A percentile compares a stretch with the other conserved stretches of the same genome.
Conservation (phyloP, 2,329 filamentous ascomycete species). For the Pezicula rhizophila region DNA sequence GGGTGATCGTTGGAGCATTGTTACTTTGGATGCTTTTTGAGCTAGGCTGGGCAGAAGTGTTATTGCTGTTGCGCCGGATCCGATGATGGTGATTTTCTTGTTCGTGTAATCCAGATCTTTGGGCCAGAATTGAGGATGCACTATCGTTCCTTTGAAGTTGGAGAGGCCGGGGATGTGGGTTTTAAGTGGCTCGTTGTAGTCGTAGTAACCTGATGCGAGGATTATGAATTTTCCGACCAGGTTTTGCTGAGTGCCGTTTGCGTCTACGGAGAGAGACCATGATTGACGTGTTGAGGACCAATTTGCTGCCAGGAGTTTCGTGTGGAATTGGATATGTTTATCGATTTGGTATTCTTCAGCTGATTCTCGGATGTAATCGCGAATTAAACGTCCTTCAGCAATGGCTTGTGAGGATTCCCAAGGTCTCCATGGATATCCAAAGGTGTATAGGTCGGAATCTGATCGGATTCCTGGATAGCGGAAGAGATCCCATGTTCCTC, state of each 20-base stretch:
- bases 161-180: constrained; percentile 51
- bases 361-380: constrained; percentile 46
- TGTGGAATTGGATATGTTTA: constrained; percentile 45
- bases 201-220: constrained; percentile 59
- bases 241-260: constrained; percentile 25
- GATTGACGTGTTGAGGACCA: constrained; percentile 49
- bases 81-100: constrained; percentile 37
- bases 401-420: constrained; percentile 52
- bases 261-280: constrained; percentile 44
- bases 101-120: constrained; percentile 56
- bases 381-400: constrained; percentile 46
- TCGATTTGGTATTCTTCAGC: constrained; percentile 47
- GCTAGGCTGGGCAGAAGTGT: constrained; percentile 68
- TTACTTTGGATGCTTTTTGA: constrained; percentile 57
- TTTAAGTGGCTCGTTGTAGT: constrained; percentile 49
- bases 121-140: constrained; percentile 73
- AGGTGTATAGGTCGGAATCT: constrained; percentile 56
- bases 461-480: constrained; percentile 67
- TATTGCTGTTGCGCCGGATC: constrained; percentile 66
- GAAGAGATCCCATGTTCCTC: constrained; percentile 77
- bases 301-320: constrained; percentile 42
- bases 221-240: constrained; percentile 43
- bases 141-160: constrained; percentile 49
- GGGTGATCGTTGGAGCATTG: constrained; percentile 76
- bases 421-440: constrained; percentile 63